Evolutionary conservation across 2,329 filamentous ascomycete genomes (phyloP).

Genomic region (Neonectria magnoliae): DNA sequence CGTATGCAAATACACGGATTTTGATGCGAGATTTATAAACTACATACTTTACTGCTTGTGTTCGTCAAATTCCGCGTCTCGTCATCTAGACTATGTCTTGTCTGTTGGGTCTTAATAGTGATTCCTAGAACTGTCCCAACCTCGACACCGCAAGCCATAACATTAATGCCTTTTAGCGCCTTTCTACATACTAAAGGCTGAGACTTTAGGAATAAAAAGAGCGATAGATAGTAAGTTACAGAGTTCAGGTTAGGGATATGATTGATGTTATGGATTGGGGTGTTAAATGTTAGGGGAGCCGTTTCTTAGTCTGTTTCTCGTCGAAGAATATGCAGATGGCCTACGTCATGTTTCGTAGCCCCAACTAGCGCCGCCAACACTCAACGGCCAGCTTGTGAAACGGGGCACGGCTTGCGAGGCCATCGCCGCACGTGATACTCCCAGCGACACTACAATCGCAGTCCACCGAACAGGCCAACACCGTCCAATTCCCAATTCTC

Average conservation of each 20-base stretch:
- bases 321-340: background rate
- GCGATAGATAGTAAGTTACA: too few species aligned
- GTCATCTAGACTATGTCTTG: background rate
- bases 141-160: too few species aligned
- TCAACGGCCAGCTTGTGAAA: conserved; percentile 9
- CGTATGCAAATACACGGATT: background rate
- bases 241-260: too few species aligned
- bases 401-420: background rate
- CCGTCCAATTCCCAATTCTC: background rate
- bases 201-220: too few species aligned
- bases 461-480: background rate
- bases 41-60: background rate
- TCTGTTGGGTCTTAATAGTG: background rate
- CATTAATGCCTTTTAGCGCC: too few species aligned
- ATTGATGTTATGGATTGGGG: too few species aligned
- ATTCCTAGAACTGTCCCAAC: background rate
- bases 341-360: conserved; percentile 7
- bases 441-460: conserved; percentile 1
- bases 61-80: background rate
- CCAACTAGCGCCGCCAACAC: background rate
- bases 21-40: background rate
- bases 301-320: background rate
- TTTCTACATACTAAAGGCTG: too few species aligned
- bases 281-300: too few species aligned
- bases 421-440: conserved; percentile 20